Conservation (phyloP, 306 rosid species). For the Prunus kanzakura region DNA sequence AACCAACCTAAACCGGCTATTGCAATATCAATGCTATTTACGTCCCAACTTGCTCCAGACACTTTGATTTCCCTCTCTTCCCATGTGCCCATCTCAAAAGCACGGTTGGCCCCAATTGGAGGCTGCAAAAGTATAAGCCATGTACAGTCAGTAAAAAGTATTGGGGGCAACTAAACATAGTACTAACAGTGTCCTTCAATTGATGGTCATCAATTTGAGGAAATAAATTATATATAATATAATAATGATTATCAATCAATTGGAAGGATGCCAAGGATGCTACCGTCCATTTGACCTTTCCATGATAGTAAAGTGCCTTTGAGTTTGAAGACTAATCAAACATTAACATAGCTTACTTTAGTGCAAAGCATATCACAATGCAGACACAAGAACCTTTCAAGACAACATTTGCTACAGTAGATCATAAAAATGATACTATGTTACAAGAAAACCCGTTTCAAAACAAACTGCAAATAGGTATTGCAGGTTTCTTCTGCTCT, state of each 20-base stretch:
- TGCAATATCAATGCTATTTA: conserved; percentile 71
- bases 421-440: background rate
- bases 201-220: background rate
- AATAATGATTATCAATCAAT: background rate
- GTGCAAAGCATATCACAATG: background rate
- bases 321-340: background rate
- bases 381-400: background rate
- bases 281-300: background rate
- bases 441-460: background rate
- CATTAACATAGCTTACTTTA: background rate
- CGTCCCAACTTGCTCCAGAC: conserved; percentile 80
- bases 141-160: background rate
- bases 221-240: too few species aligned
- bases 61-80: conserved; percentile 66
- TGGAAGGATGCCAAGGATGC: background rate
- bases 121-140: conserved; percentile 49
- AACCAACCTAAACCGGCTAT: conserved; percentile 85
- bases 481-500: background rate
- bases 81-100: conserved; percentile 61
- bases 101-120: conserved; percentile 57
- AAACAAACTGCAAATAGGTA: background rate
- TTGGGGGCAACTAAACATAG: background rate
- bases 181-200: background rate
- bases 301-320: background rate
- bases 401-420: background rate